Percentiles rank a stretch among this genome's conserved stretches.
phyloP scores from a whole-genome alignment of 1,284 basidiomycete species.

The Pulveroboletus ridleyi region DNA sequence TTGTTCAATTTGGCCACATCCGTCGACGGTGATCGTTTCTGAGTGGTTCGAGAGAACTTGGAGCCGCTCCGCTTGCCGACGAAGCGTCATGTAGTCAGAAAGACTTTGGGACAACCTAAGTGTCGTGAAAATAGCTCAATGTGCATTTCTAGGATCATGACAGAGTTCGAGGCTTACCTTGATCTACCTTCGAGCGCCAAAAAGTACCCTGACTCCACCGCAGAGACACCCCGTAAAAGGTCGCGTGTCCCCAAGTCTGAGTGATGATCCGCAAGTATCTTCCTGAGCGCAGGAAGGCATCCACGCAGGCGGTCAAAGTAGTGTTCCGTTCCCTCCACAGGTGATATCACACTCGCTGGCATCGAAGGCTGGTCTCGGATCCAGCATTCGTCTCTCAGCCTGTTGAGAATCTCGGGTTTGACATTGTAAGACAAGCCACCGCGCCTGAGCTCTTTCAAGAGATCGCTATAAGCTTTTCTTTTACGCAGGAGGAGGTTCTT shows the following conservation, averaged over 20 bases:
- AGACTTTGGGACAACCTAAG: slow-evolving; percentile 47
- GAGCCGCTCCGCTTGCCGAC: slow-evolving; percentile 27
- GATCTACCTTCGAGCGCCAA: slow-evolving; percentile 61
- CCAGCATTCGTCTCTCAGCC: slow-evolving; percentile 71
- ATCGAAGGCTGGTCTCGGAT: slow-evolving; percentile 67
- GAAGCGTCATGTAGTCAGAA: slow-evolving; percentile 22
- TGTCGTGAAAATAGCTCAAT: slow-evolving; percentile 7
- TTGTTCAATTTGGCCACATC: slow-evolving; percentile 29
- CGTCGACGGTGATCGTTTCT: slow-evolving; percentile 30
- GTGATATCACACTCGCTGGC: slow-evolving; percentile 24
- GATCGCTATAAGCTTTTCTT: slow-evolving; percentile 90
- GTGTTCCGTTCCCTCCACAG: slow-evolving; percentile 54
- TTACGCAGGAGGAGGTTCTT: slow-evolving; percentile 88
- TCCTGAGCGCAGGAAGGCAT: slow-evolving; percentile 74
- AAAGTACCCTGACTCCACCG: slow-evolving; percentile 82
- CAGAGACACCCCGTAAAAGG: slow-evolving; percentile 79
- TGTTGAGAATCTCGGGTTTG: slow-evolving; percentile 73
- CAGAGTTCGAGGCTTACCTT: slow-evolving; percentile 41
- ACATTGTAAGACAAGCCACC: slow-evolving; percentile 80
- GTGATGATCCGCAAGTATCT: slow-evolving; percentile 75
- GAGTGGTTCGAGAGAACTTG: slow-evolving; percentile 28
- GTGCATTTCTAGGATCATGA: neutral
- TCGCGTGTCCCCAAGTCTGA: slow-evolving; percentile 87
- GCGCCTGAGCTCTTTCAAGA: slow-evolving; percentile 89
- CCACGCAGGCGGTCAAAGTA: slow-evolving; percentile 81